These are phyloP conservation scores for Yamadazyma taylorii DNA, from an alignment of 1,139 yeast genomes.

Conservation along the genomic window DNA sequence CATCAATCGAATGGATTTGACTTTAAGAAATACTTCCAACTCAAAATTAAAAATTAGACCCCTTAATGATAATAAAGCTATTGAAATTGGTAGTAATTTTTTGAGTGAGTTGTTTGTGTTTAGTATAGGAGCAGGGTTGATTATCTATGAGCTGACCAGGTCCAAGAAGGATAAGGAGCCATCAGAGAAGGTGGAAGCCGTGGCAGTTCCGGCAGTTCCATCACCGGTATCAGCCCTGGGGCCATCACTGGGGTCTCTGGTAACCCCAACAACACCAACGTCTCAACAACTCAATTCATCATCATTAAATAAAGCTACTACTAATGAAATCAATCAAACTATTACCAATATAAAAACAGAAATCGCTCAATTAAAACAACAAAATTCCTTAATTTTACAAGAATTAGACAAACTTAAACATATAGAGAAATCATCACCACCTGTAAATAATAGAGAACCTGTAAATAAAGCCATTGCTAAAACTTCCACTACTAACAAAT, in stretches of 20 bases:
- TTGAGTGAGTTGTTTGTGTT: conserved; percentile 78
- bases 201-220: neutral
- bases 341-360: conserved; percentile 3
- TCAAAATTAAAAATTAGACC: conserved; percentile 65
- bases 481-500: no score
- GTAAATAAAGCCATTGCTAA: conserved; percentile 9
- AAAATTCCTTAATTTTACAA: conserved; percentile 12
- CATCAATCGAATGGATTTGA: conserved; percentile 67
- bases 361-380: conserved; percentile 9
- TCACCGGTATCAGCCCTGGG: neutral
- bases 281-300: neutral
- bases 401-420: conserved; percentile 12
- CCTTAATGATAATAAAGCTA: conserved; percentile 79
- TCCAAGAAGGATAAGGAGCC: conserved; percentile 42
- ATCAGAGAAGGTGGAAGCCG: neutral
- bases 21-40: conserved; percentile 66
- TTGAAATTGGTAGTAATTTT: conserved; percentile 80
- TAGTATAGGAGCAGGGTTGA: conserved; percentile 74
- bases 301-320: neutral
- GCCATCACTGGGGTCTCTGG: no score
- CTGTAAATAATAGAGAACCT: conserved; percentile 13
- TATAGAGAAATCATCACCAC: neutral
- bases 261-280: neutral
- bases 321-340: neutral
- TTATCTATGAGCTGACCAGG: conserved; percentile 72